Percentiles rank a stretch among this genome's conserved stretches.
Conservation (phyloP, 441 rosid genomes). For the Raphanus hybrid region DNA sequence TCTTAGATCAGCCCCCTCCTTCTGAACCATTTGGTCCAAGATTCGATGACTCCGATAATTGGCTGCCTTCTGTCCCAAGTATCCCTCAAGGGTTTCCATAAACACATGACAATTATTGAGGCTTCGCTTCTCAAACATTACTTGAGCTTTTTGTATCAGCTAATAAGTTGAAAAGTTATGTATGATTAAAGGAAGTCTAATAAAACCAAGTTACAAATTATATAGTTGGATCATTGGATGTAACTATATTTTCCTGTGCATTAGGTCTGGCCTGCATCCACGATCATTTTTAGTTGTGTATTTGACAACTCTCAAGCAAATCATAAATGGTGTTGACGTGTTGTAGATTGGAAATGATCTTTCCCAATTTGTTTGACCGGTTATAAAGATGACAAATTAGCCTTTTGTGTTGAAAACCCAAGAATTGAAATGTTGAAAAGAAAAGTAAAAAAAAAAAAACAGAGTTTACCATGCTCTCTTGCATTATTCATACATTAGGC, state of each 20-base stretch:
- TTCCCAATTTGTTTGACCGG: neutral
- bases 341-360: conserved; percentile 2
- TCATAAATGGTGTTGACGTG: neutral
- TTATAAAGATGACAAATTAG: neutral
- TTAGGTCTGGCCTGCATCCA: neutral
- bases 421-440: neutral
- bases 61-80: conserved; percentile 42
- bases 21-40: conserved; percentile 11
- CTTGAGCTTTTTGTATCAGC: neutral
- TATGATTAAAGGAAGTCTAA: conserved; percentile 12
- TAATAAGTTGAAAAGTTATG: conserved; percentile 19
- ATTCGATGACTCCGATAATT: conserved; percentile 20
- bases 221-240: neutral
- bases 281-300: neutral
- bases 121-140: neutral
- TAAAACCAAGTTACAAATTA: conserved; percentile 19
- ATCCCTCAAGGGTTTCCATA: conserved; percentile 24
- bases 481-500: neutral
- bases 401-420: neutral
- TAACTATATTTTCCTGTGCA: neutral
- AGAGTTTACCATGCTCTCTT: neutral
- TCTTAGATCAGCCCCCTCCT: conserved; percentile 32
- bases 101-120: neutral
- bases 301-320: neutral
- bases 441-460: neutral